Evolutionary conservation across 345 rosid genomes (phyloP).

Genomic region (Syzygium grande): DNA sequence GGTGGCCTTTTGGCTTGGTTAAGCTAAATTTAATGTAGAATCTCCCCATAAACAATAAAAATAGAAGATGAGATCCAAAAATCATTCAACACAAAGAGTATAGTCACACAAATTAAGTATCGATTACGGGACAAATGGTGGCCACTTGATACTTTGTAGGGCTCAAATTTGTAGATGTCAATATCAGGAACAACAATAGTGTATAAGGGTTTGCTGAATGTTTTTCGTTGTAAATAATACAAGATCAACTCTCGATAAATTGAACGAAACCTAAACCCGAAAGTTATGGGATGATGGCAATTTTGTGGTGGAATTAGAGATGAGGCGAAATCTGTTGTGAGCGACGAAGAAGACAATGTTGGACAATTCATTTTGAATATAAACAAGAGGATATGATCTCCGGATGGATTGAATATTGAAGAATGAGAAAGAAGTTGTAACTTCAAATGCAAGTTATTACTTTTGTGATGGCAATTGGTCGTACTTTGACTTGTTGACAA

Average conservation of each 20-base stretch:
- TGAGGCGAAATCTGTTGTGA: background rate
- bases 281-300: background rate
- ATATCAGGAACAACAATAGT: background rate
- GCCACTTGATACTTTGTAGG: background rate
- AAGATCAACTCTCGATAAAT: background rate
- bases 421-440: background rate
- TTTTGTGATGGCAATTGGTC: background rate
- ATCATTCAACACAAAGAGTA: background rate
- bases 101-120: background rate
- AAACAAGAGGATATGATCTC: background rate
- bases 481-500: background rate
- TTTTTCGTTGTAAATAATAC: background rate
- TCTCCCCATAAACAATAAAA: background rate
- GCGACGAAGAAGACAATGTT: background rate
- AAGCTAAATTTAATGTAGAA: background rate
- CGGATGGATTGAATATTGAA: background rate
- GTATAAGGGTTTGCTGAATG: background rate
- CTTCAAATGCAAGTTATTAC: conserved; percentile 4
- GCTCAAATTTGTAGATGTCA: conserved; percentile 6
- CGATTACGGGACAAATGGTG: background rate
- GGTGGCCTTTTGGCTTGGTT: background rate
- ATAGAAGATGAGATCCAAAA: background rate
- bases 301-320: background rate
- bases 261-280: background rate
- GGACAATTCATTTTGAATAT: background rate